Conservation (phyloP, 805 yeast genomes). For the Phaffomyces antillensis region DNA sequence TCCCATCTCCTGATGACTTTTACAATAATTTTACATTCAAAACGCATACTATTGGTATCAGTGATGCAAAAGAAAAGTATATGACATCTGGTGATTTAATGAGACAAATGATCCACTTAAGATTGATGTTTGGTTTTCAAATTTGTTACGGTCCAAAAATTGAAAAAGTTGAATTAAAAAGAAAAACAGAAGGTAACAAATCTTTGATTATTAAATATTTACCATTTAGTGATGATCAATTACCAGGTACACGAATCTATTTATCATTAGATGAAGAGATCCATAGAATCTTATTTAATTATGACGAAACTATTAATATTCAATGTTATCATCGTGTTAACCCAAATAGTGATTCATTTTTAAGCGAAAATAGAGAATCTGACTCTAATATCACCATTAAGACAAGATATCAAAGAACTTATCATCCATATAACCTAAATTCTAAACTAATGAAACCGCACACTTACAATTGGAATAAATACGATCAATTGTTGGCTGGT, state of each 20-base stretch:
- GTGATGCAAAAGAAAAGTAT: conserved; percentile 45
- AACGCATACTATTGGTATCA: conserved; percentile 71
- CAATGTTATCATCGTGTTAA: conserved; percentile 55
- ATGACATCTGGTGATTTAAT: conserved; percentile 55
- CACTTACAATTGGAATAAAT: conserved; percentile 77
- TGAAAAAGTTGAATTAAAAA: conserved; percentile 53
- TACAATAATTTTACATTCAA: conserved; percentile 70
- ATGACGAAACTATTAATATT: conserved; percentile 66
- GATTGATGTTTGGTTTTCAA: conserved; percentile 86
- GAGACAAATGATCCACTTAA: conserved; percentile 78
- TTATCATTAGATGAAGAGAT: conserved; percentile 76
- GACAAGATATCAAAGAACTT: conserved; percentile 70
- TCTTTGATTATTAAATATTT: conserved; percentile 51
- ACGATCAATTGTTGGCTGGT: conserved; percentile 91
- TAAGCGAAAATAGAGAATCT: conserved; percentile 18
- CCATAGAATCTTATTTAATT: conserved; percentile 73
- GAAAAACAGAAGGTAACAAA: conserved; percentile 49
- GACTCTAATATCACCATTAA: conserved; percentile 54
- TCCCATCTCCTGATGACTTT: conserved; percentile 66
- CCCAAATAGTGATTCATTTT: conserved; percentile 16
- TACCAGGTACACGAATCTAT: conserved; percentile 59
- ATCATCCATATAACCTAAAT: conserved; percentile 49
- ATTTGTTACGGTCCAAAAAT: conserved; percentile 72
- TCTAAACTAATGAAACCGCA: conserved; percentile 46
- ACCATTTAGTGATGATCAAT: conserved; percentile 32